phyloP scores from a whole-genome alignment of 139 green algal species.

The Monoraphidium neglectum region DNA sequence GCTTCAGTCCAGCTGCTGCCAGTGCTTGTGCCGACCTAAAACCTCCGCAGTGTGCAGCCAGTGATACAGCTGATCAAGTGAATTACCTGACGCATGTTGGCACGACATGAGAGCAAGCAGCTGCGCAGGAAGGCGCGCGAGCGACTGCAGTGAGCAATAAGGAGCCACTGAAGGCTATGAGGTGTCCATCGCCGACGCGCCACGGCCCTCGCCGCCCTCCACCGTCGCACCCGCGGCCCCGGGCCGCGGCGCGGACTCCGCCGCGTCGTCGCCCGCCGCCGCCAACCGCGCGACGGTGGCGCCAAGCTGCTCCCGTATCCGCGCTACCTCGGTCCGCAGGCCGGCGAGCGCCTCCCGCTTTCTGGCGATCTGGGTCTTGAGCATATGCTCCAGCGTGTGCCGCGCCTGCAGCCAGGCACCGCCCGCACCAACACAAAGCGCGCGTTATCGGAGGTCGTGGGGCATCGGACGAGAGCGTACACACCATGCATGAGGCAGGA shows the following conservation, averaged over 20 bases:
- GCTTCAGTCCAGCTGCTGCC: too few species aligned
- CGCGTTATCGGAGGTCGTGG: neutral
- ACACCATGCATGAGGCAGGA: neutral
- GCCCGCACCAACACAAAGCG: neutral
- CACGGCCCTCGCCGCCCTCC: neutral
- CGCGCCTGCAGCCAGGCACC: constrained; percentile 34
- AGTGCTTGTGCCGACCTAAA: too few species aligned
- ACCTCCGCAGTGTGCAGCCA: too few species aligned
- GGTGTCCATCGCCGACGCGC: neutral
- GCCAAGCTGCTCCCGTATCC: neutral
- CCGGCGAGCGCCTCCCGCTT: constrained; percentile 32
- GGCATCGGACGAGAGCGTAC: neutral
- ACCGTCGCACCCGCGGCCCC: neutral
- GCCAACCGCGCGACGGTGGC: constrained; percentile 1
- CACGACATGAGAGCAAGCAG: too few species aligned
- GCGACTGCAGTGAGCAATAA: too few species aligned
- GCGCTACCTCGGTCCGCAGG: constrained; percentile 10
- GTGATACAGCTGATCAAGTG: too few species aligned
- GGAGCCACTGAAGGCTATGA: too few species aligned
- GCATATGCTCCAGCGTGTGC: constrained; percentile 41
- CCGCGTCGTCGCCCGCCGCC: constrained; percentile 13
- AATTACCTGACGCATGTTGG: too few species aligned
- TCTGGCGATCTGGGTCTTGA: constrained; percentile 36
- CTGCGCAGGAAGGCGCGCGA: too few species aligned
- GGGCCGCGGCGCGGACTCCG: constrained; percentile 11